These are phyloP conservation scores for Saccharomycopsis oosterbeekiorum DNA, from an alignment of 805 yeast species.

Conservation along the genomic window DNA sequence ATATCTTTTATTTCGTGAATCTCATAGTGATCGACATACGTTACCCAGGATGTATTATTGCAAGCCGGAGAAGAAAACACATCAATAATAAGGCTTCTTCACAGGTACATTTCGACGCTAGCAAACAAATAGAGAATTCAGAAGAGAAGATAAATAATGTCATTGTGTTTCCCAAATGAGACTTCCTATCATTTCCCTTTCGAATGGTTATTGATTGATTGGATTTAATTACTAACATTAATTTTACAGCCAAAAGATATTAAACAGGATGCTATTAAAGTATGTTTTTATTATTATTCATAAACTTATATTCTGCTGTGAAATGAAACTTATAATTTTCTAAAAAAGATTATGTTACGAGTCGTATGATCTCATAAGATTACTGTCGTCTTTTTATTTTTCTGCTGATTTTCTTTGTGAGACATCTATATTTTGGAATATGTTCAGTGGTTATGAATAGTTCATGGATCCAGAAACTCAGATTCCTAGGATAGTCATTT, in stretches of 20 bases:
- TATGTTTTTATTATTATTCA: slow-evolving; percentile 37
- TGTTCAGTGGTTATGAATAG: not conserved
- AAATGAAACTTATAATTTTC: not conserved
- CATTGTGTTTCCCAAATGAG: not conserved
- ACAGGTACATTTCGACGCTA: no score
- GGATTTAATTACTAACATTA: slow-evolving; percentile 14
- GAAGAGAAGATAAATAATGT: not conserved
- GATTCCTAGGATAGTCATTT: not conserved
- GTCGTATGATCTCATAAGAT: not conserved
- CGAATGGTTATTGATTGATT: not conserved
- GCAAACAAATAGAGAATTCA: not conserved
- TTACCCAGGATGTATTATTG: no score
- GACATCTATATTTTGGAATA: not conserved
- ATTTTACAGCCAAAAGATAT: slow-evolving; percentile 58
- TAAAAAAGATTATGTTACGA: not conserved
- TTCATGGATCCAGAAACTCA: not conserved
- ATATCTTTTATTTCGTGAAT: no score
- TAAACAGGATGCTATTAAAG: slow-evolving; percentile 74
- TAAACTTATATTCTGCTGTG: not conserved
- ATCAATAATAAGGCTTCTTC: no score
- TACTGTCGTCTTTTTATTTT: not conserved
- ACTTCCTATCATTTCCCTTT: not conserved
- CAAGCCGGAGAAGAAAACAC: no score
- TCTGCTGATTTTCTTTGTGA: not conserved
- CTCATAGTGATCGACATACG: no score